These are phyloP conservation scores for Lupinus albus DNA, from an alignment of 306 rosid genomes.

Conservation along the genomic window DNA sequence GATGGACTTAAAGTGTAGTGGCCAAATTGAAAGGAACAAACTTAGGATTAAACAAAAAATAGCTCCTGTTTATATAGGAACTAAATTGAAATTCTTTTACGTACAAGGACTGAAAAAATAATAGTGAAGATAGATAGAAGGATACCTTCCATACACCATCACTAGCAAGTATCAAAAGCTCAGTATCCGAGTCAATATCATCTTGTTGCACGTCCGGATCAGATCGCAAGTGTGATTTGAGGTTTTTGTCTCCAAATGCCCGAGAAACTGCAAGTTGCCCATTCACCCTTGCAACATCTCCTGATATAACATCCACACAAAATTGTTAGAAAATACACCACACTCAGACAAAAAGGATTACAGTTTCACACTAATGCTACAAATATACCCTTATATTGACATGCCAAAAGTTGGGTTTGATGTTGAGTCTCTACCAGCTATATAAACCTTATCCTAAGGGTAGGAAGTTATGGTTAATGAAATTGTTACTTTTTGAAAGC, in stretches of 20 bases:
- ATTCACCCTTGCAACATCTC: conserved; percentile 89
- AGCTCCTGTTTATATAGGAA: too few species aligned
- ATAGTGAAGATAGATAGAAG: conserved; percentile 14
- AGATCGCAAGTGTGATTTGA: conserved; percentile 72
- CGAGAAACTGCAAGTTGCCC: conserved; percentile 95
- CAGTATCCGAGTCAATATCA: conserved; percentile 51
- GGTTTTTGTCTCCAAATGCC: conserved; percentile 89
- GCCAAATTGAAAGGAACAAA: too few species aligned
- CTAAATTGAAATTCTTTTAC: too few species aligned
- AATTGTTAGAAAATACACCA: conserved; percentile 30
- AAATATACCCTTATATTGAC: neutral
- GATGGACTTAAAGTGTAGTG: too few species aligned
- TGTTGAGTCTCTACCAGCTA: conserved; percentile 4
- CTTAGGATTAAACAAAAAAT: too few species aligned
- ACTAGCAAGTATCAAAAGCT: conserved; percentile 75
- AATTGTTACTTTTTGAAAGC: neutral
- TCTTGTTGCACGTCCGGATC: conserved; percentile 64
- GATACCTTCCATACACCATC: conserved; percentile 91
- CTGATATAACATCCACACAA: conserved; percentile 44
- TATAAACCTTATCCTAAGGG: conserved; percentile 21
- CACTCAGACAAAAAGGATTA: conserved; percentile 17
- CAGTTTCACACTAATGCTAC: neutral
- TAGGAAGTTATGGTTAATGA: neutral
- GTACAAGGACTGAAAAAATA: neutral
- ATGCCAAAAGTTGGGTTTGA: conserved; percentile 28